Evolutionary conservation across 805 yeast species (phyloP).

Genomic region (Trichomonascus vanleenenianus): DNA sequence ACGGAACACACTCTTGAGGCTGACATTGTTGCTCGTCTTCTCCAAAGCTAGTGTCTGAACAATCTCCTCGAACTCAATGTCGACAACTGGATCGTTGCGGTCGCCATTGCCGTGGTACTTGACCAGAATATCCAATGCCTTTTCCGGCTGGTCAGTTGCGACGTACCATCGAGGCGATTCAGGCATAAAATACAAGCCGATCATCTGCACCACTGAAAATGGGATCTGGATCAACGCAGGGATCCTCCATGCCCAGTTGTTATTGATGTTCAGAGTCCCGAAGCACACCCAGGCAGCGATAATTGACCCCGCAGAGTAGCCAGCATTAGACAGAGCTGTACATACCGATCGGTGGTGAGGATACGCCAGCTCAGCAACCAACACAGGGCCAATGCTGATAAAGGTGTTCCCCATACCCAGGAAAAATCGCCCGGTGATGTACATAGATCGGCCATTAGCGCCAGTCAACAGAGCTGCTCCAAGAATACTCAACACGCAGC

Average conservation of each 20-base stretch:
- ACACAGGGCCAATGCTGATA: conserved; percentile 1
- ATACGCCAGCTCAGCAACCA: conserved; percentile 39
- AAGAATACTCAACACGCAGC: conserved; percentile 51
- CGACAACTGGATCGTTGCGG: conserved; percentile 4
- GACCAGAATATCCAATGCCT: conserved; percentile 6
- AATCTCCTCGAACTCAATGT: conserved; percentile 6
- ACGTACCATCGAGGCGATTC: conserved; percentile 15
- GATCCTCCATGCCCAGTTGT: conserved; percentile 25
- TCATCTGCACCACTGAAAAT: conserved; percentile 29
- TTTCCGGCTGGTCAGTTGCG: conserved; percentile 3
- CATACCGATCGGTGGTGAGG: conserved; percentile 38
- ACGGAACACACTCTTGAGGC: conserved; percentile 6
- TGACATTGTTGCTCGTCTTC: not conserved
- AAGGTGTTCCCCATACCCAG: conserved; percentile 51
- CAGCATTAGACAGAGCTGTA: conserved; percentile 53
- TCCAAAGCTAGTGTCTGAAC: conserved; percentile 3
- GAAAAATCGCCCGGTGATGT: conserved; percentile 64
- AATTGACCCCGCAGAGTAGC: conserved; percentile 37
- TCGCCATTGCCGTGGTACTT: conserved; percentile 10
- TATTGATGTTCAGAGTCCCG: conserved; percentile 30
- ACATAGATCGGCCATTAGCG: conserved; percentile 39
- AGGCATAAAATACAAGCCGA: conserved; percentile 8
- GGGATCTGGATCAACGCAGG: conserved; percentile 36
- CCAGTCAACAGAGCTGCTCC: conserved; percentile 67
- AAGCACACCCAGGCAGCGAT: conserved; percentile 46